Base-by-base conservation (phyloP, 306 rosid species). In the Acacia acuminata region DNA sequence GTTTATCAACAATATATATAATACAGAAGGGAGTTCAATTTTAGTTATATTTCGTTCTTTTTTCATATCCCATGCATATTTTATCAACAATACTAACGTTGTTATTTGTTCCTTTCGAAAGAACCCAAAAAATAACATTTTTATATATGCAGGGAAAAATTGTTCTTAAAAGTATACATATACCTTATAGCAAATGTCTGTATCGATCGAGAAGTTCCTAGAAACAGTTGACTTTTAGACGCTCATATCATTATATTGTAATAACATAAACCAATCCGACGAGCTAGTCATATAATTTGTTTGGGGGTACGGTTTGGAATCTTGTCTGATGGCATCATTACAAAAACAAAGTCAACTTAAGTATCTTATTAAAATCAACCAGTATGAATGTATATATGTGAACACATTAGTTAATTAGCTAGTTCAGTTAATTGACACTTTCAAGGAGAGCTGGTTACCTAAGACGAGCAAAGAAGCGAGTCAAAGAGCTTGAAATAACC, bases 381-480 rank as follows among this genome's bases (percentile, higher is more conserved):
- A 27, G 15, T 12, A 34, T 19, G 64, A 24, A 15, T 20, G 19
- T 4, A 10, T 20, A 10, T 4, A 10, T 9, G 4, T 16, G 27
- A 4, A 10, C 25, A 8, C 50, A 30, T 40, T 5, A 53, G 66
- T 44, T 71, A n/a, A 6, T 38, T 38, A 38, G 27, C 27, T 27
- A 27, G 32, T 60, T 71, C 63, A 4, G 71, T 42, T 80, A 42
- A 10, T 80, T 80, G 83, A 80, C 78, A 20, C 19, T 43, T 72
- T 72, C 78, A 72, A 48, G 30, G 24, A 16, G 36, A 40, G 44
- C 20, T 71, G 22, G 25, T 30, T 20, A 22, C 27, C 32, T 5
- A 44, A 44, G 45, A 43, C 30, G 43, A 72, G 44, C 51, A 58
- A 17, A 16, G 77, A 73, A 27, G 61, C 4, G 22, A 2, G 44